Percentiles rank a stretch among this genome's conserved stretches.
Conservation (phyloP, 129 eudicot species). For the Lactuca saligna region DNA sequence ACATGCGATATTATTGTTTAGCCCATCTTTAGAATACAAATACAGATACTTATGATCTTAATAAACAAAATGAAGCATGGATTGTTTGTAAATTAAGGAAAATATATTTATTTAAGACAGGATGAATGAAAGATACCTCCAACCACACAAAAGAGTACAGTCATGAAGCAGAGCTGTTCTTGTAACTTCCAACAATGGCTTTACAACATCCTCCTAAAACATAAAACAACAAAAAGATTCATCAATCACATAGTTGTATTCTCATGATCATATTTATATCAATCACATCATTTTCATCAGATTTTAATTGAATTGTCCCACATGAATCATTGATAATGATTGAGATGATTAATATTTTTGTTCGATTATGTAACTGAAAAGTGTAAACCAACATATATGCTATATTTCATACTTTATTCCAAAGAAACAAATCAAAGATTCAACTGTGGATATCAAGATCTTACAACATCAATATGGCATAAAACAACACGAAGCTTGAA, state of each 20-base stretch:
- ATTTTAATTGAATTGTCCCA: neutral
- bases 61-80: neutral
- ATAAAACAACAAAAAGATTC: slow-evolving; percentile 9
- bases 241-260: slow-evolving; percentile 13
- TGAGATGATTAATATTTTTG: neutral
- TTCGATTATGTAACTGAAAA: neutral
- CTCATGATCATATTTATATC: neutral
- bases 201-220: slow-evolving; percentile 92
- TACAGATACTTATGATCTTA: slow-evolving; percentile 9
- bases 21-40: neutral
- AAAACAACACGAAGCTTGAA: slow-evolving; percentile 86
- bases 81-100: neutral
- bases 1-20: neutral
- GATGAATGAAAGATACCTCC: slow-evolving; percentile 63
- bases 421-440: slow-evolving; percentile 3
- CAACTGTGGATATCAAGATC: slow-evolving; percentile 20
- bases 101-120: slow-evolving; percentile 8
- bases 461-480: slow-evolving; percentile 97
- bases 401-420: neutral
- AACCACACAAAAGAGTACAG: slow-evolving; percentile 94
- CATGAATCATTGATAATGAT: neutral
- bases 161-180: slow-evolving; percentile 95
- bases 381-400: slow-evolving; percentile 2
- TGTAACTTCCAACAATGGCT: slow-evolving; percentile 96
- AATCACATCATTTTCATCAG: slow-evolving; percentile 14